Evolutionary conservation across 257 asterid species (phyloP).

Genomic region (Capsicum baccatum): DNA sequence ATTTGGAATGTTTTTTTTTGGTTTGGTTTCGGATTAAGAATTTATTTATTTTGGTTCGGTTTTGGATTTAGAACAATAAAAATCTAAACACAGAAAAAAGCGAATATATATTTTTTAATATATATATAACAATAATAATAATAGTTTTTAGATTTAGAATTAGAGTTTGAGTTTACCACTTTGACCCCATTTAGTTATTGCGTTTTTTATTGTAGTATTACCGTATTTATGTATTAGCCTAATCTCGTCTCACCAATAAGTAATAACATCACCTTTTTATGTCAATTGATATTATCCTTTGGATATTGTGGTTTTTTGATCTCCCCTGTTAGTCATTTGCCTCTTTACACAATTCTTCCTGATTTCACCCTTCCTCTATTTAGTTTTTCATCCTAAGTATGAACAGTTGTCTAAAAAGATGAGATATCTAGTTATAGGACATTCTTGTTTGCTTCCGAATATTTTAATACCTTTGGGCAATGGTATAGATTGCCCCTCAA

Average conservation of each 20-base stretch:
- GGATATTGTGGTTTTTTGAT: neutral
- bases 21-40: too few species aligned
- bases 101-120: too few species aligned
- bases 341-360: conserved; percentile 15
- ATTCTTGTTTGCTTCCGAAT: neutral
- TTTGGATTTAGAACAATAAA: too few species aligned
- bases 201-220: too few species aligned
- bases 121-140: too few species aligned
- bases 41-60: too few species aligned
- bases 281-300: neutral
- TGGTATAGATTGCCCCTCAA: neutral
- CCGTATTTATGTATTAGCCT: too few species aligned
- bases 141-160: too few species aligned
- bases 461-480: neutral
- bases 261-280: neutral
- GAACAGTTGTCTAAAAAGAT: conserved; percentile 1
- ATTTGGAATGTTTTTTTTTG: too few species aligned
- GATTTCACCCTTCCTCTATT: conserved; percentile 6
- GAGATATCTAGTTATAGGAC: conserved; percentile 19
- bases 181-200: too few species aligned
- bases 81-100: too few species aligned
- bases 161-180: too few species aligned
- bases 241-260: conserved; percentile 2
- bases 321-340: neutral
- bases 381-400: conserved; percentile 12